Percentiles rank a stretch among this genome's conserved stretches.
Evolutionary conservation across 495 filamentous ascomycete genomes (phyloP).

Genomic region (Annulohypoxylon moriforme): DNA sequence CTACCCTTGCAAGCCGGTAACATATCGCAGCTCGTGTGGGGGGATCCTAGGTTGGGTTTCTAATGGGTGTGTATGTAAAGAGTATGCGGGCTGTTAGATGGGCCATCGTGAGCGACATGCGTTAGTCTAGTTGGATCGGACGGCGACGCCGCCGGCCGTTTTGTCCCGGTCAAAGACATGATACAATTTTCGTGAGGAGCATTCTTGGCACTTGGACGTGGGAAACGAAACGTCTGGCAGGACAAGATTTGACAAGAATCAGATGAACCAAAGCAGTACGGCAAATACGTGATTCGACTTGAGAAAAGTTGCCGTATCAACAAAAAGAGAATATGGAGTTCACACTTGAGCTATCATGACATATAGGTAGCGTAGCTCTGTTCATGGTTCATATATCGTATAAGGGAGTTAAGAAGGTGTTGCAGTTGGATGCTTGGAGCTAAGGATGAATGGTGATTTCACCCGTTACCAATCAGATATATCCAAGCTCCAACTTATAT

Average conservation of each 20-base stretch:
- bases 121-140: slow-evolving; percentile 6
- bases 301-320: not conserved
- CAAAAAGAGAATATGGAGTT: not conserved
- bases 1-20: slow-evolving; percentile 15
- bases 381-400: not conserved
- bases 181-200: slow-evolving; percentile 4
- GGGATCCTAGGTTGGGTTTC: slow-evolving; percentile 1
- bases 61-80: slow-evolving; percentile 2
- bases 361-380: not conserved
- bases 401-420: not conserved
- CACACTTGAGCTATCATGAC: not conserved
- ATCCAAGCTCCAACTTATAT: too few species aligned
- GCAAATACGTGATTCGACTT: not conserved
- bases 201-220: not conserved
- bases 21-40: slow-evolving; percentile 18
- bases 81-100: slow-evolving; percentile 4
- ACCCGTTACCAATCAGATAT: not conserved
- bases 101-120: slow-evolving; percentile 1
- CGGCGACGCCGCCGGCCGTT: slow-evolving; percentile 6
- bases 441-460: not conserved
- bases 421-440: not conserved
- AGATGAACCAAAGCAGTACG: not conserved
- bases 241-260: not conserved
- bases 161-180: slow-evolving; percentile 25
- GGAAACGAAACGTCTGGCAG: slow-evolving; percentile 8